phyloP scores from a whole-genome alignment of 2,329 filamentous ascomycete genomes.

The Phialocephala sp. region DNA sequence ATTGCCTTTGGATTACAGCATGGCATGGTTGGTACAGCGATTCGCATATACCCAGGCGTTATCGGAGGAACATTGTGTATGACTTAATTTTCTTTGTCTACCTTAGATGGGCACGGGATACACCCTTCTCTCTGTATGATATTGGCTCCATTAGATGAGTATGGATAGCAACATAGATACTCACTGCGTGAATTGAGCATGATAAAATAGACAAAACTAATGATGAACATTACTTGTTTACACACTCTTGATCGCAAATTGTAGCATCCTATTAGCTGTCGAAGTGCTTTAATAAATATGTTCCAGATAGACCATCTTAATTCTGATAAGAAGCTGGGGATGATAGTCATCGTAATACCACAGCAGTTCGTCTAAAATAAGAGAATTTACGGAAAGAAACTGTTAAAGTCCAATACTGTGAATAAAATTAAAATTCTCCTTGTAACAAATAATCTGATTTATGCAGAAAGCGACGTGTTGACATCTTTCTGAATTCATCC shows the following conservation, averaged over 20 bases:
- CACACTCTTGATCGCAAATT: neutral
- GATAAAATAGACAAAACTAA: slow-evolving; percentile 6
- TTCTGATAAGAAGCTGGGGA: too few species aligned
- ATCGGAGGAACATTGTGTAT: neutral
- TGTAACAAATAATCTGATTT: too few species aligned
- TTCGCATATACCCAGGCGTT: slow-evolving; percentile 13
- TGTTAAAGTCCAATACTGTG: too few species aligned
- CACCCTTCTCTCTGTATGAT: slow-evolving; percentile 8
- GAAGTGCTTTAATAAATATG: neutral
- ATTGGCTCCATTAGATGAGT: neutral
- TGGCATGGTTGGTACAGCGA: neutral
- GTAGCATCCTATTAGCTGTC: neutral
- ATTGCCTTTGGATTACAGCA: slow-evolving; percentile 1
- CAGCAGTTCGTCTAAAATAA: too few species aligned
- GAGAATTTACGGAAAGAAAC: too few species aligned
- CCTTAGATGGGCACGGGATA: neutral
- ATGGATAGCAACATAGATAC: neutral
- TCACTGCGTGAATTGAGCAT: neutral
- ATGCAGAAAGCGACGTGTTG: neutral
- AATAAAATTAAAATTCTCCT: too few species aligned
- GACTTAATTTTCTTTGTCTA: slow-evolving; percentile 4
- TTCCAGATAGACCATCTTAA: too few species aligned
- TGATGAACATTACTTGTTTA: neutral
- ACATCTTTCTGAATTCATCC: neutral
- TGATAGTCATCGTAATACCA: too few species aligned